These are phyloP conservation scores for Sabuloglossum arenarium DNA, from an alignment of 495 filamentous ascomycete species.

Conservation along the genomic window DNA sequence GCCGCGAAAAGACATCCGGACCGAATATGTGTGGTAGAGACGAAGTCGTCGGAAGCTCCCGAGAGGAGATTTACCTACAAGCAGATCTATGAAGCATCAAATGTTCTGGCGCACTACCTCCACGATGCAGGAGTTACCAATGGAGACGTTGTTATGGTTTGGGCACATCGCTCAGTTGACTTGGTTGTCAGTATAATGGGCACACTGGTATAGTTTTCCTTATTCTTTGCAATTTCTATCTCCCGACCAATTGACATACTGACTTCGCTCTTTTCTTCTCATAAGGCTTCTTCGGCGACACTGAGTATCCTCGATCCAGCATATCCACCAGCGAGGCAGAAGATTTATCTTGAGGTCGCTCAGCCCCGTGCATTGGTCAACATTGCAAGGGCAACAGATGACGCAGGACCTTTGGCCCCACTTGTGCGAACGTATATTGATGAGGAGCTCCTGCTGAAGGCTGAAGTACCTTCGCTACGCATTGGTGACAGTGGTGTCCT, in stretches of 20 bases:
- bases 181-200: slow-evolving; percentile 42
- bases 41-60: slow-evolving; percentile 36
- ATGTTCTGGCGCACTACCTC: slow-evolving; percentile 60
- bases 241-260: not conserved
- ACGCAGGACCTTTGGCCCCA: slow-evolving; percentile 48
- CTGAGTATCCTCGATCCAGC: slow-evolving; percentile 50
- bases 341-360: slow-evolving; percentile 80
- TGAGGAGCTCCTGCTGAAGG: slow-evolving; percentile 47
- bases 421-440: slow-evolving; percentile 56
- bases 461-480: slow-evolving; percentile 56
- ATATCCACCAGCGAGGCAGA: slow-evolving; percentile 75
- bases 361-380: slow-evolving; percentile 58
- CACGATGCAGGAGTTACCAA: slow-evolving; percentile 47
- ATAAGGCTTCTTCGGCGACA: slow-evolving; percentile 1
- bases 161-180: slow-evolving; percentile 61
- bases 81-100: slow-evolving; percentile 75
- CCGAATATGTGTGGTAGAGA: slow-evolving; percentile 66
- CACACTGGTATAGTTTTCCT: slow-evolving; percentile 35
- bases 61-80: slow-evolving; percentile 59
- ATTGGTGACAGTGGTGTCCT: slow-evolving; percentile 58
- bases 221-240: slow-evolving; percentile 28
- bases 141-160: slow-evolving; percentile 90
- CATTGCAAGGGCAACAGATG: slow-evolving; percentile 58
- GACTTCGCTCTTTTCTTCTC: not conserved
- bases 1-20: slow-evolving; percentile 60